These are phyloP conservation scores for Endocladia muricata DNA, from an alignment of 31 red algal genomes.

Conservation along the genomic window DNA sequence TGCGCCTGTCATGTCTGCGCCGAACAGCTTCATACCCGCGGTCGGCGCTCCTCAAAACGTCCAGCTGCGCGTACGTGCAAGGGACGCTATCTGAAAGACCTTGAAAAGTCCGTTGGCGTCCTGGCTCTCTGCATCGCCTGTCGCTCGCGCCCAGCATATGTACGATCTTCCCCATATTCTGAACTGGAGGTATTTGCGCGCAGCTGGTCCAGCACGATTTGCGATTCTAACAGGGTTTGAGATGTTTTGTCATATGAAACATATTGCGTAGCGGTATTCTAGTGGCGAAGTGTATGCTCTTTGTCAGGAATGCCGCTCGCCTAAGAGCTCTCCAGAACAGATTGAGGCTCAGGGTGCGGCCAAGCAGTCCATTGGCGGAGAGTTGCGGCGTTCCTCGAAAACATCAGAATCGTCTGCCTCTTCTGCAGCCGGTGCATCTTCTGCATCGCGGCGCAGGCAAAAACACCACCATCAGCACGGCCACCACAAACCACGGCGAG, in stretches of 20 bases:
- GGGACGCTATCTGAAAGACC: background rate
- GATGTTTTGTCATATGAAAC: too few relatives aligned
- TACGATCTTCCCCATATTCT: too few relatives aligned
- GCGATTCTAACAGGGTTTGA: too few relatives aligned
- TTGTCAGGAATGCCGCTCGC: constrained; percentile 24
- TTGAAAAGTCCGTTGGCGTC: constrained; percentile 16
- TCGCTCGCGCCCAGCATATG: constrained; percentile 17
- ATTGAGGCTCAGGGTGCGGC: constrained; percentile 4
- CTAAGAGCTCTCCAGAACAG: background rate
- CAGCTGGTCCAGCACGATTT: too few relatives aligned
- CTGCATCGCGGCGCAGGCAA: background rate
- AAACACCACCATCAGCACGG: constrained; percentile 1
- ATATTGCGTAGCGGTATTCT: constrained; percentile 5
- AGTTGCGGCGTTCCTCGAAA: constrained; percentile 7
- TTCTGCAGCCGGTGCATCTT: background rate
- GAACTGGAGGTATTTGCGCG: too few relatives aligned
- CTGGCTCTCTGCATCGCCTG: constrained; percentile 25
- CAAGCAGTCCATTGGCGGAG: background rate
- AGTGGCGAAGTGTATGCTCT: constrained; percentile 4
- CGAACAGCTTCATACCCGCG: constrained; percentile 38
- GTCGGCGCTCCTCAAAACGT: constrained; percentile 16
- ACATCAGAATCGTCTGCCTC: background rate
- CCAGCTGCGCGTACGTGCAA: background rate
- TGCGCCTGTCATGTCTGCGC: constrained; percentile 22
- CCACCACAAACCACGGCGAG: constrained; percentile 1